Conservation (phyloP, 768 basidiomycete genomes). For the Rhodotorula kratochvilovae region DNA sequence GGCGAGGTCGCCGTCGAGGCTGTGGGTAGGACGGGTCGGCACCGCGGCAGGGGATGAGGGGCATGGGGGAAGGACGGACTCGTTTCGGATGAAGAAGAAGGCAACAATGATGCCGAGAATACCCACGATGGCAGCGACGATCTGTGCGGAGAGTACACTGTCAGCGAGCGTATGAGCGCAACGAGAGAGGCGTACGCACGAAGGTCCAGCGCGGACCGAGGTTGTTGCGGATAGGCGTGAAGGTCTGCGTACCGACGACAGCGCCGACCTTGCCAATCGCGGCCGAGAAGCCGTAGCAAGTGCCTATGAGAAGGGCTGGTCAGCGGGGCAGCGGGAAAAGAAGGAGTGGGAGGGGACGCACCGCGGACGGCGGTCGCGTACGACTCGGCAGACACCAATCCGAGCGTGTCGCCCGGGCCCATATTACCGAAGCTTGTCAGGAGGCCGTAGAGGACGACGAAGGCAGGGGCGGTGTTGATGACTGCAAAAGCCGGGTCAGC, state of each 20-base stretch:
- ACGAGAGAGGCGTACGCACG: conserved; percentile 1
- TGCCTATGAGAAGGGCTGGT: not conserved
- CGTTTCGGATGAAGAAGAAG: conserved; percentile 63
- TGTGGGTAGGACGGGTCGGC: not conserved
- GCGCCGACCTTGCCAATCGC: conserved; percentile 68
- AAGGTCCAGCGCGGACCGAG: conserved; percentile 59
- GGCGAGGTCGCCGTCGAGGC: conserved; percentile 55
- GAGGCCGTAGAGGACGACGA: conserved; percentile 58
- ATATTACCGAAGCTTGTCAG: conserved; percentile 9
- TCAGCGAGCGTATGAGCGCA: conserved; percentile 12
- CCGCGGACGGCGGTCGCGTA: conserved; percentile 60
- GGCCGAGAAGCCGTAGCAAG: conserved; percentile 60
- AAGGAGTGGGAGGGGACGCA: conserved; percentile 50
- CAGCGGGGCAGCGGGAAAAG: not conserved
- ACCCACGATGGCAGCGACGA: conserved; percentile 66
- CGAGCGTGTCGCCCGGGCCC: conserved; percentile 63
- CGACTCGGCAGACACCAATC: conserved; percentile 51
- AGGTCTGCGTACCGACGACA: conserved; percentile 59
- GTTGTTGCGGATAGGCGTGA: conserved; percentile 64
- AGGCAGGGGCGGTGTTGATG: conserved; percentile 60
- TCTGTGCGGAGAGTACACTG: conserved; percentile 38
- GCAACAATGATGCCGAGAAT: conserved; percentile 61
- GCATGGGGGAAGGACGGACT: conserved; percentile 7
- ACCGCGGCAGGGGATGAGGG: conserved; percentile 52
- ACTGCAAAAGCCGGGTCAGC: conserved; percentile 47